Base-by-base conservation (phyloP, 192 early-diverging fungal species). In the Mortierella antarctica region DNA sequence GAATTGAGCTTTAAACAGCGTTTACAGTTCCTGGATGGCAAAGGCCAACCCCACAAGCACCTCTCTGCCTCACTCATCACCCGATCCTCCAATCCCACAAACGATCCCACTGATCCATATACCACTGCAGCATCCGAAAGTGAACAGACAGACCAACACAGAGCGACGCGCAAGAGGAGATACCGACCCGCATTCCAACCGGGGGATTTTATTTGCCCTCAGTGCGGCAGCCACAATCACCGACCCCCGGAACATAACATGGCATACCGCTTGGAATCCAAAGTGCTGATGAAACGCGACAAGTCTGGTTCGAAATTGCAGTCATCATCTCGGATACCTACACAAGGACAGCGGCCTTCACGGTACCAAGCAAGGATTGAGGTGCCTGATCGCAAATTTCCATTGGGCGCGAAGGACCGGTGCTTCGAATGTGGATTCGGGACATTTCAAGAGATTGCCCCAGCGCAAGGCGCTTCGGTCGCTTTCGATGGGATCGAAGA, bases 191-290 rank as follows among this genome's bases (percentile, higher is more conserved):
- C 70, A 50, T 80, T 72, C 39, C 50, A 40, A 42, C 59, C 58
- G 11, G 77, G 77, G 17, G 77, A 80, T 48, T 80, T 80, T 46
- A 68, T 80, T 13, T 80, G 77, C 31, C 77, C 77, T 0, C 77
- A 72, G 39, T 80, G 77, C 18, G 77, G 77, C 14, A 80, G 52
- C 44, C 77, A 80, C n/a, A 80, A 80, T 21, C 62, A 62, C 41
- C 69, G 77, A 4, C 59, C 69, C 2, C 70, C 77, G 5, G 77
- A 80, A 51, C 52, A 65, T 10, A 55, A 11, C 39, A 45, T 65
- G 1, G 48, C 57, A n/a, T 42, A 20, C 2, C 49, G 18, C 17
- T 40, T 65, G 23, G 50, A 65, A 8, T 15, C 51, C 8, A 56
- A 47, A 48, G 53, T 14, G 14, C 15, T 47, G 54, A 6, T 14